These are phyloP conservation scores for Waitea zeae DNA, from an alignment of 1,284 basidiomycete genomes.

Conservation along the genomic window DNA sequence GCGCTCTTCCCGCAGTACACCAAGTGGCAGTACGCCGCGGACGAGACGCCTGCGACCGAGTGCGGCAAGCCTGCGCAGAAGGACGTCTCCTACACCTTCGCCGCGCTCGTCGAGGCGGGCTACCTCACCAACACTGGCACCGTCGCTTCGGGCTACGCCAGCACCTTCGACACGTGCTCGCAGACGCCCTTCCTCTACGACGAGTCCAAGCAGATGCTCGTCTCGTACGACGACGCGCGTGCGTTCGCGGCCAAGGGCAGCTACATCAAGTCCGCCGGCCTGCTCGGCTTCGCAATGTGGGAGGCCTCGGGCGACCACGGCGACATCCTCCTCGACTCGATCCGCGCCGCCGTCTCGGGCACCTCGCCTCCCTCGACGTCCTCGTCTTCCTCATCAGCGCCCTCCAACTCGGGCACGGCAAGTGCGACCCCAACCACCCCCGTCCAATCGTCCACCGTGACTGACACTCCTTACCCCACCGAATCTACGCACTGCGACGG, in stretches of 20 bases:
- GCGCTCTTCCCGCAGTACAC: slow-evolving; percentile 33
- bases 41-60: slow-evolving; percentile 20
- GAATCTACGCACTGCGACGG: not conserved
- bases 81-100: slow-evolving; percentile 38
- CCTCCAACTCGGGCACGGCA: not conserved
- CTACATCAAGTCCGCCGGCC: slow-evolving; percentile 15
- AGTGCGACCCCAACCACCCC: too few species aligned
- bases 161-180: slow-evolving; percentile 42
- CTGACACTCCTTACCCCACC: not conserved
- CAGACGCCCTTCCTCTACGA: slow-evolving; percentile 56
- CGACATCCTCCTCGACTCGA: slow-evolving; percentile 26
- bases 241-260: slow-evolving; percentile 44
- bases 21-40: slow-evolving; percentile 29
- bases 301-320: slow-evolving; percentile 31
- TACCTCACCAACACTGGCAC: slow-evolving; percentile 36
- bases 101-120: slow-evolving; percentile 34
- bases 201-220: slow-evolving; percentile 26
- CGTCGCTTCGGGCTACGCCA: slow-evolving; percentile 25
- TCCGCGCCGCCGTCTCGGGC: slow-evolving; percentile 11
- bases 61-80: slow-evolving; percentile 29
- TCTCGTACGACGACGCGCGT: slow-evolving; percentile 42
- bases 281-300: slow-evolving; percentile 37
- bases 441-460: too few species aligned
- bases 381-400: not conserved
- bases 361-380: not conserved